phyloP scores from a whole-genome alignment of 2,329 filamentous ascomycete genomes.

The Boeremia lycopersici region DNA sequence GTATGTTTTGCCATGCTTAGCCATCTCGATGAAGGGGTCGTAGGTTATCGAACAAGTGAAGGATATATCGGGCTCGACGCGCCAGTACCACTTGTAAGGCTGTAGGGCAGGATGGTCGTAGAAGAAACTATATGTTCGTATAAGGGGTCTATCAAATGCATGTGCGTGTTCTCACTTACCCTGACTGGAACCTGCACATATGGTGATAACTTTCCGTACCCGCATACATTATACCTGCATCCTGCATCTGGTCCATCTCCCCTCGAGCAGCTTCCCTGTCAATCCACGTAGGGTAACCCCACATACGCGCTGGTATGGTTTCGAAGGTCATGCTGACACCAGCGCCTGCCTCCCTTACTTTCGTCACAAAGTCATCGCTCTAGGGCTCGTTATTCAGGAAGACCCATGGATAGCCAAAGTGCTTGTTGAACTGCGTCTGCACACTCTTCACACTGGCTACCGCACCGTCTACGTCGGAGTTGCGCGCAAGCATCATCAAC shows the following conservation, averaged over 20 bases:
- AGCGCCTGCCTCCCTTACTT: slow-evolving; percentile 78
- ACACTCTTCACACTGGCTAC: slow-evolving; percentile 66
- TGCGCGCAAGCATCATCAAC: slow-evolving; percentile 84
- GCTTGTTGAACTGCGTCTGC: slow-evolving; percentile 91
- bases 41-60: slow-evolving; percentile 98
- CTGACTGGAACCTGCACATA: slow-evolving; percentile 91
- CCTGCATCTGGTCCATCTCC: slow-evolving; percentile 79
- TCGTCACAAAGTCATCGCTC: slow-evolving; percentile 82
- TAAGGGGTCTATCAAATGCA: not conserved
- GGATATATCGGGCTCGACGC: slow-evolving; percentile 93
- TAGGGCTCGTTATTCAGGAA: slow-evolving; percentile 97
- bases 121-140: slow-evolving; percentile 64
- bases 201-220: slow-evolving; percentile 88
- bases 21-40: slow-evolving; percentile 95
- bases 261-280: slow-evolving; percentile 49
- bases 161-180: slow-evolving; percentile 16
- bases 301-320: slow-evolving; percentile 85
- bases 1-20: slow-evolving; percentile 94
- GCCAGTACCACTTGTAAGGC: slow-evolving; percentile 89
- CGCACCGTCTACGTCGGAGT: slow-evolving; percentile 81
- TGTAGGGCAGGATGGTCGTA: slow-evolving; percentile 88
- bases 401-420: slow-evolving; percentile 98
- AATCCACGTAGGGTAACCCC: slow-evolving; percentile 77
- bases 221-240: slow-evolving; percentile 77
- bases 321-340: slow-evolving; percentile 73